Evolutionary conservation across 2,329 filamentous ascomycete species (phyloP), one percentile per base, ranked within the genome.

Genomic region (Penicillium aurantiogriseum): DNA sequence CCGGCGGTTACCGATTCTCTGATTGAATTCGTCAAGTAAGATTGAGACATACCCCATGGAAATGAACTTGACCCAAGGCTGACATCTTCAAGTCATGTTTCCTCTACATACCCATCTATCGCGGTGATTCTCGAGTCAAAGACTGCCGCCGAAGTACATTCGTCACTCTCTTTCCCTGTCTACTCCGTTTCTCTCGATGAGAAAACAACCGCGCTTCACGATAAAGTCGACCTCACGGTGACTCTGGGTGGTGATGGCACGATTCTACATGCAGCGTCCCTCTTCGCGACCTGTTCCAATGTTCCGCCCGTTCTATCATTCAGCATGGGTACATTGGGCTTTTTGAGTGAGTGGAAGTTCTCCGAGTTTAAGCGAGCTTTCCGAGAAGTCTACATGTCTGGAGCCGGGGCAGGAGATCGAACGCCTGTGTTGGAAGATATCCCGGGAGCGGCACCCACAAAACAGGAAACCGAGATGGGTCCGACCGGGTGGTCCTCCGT

Each of bases 301-400:
- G 93, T 99, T 0, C 94, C 94, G 0, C 94, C 94, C 0, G 89
- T 99, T 35, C 80, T 99, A 8, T 92, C 91, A 1, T 99, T 99
- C 71, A 96, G 92, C 71, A 97, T 99, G 91, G 94, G 94, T 6
- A 95, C 93, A 0, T 79, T 99, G 0, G 94, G 94, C 0, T 99
- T 99, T 65, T 78, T 99, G 8, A 92, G 93, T 17, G 93, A 97
- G 75, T 99, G 93, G 92, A 95, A 94, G 68, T 97, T 97, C 71
- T 81, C 82, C 7, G 92, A 97, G 68, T 91, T 95, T 77, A 96
- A 96, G 76, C 84, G 90, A 48, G 94, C 94, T 0, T 96, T 95
- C 78, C 82, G 91, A 48, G 91, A 97, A 71, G 91, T 94, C 52
- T 97, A 95, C 77, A 95, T 96, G 89, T 88, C 85, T 40, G 87